Base-by-base conservation (phyloP, 2,329 filamentous ascomycete genomes). In the Cladosporium colombiae region DNA sequence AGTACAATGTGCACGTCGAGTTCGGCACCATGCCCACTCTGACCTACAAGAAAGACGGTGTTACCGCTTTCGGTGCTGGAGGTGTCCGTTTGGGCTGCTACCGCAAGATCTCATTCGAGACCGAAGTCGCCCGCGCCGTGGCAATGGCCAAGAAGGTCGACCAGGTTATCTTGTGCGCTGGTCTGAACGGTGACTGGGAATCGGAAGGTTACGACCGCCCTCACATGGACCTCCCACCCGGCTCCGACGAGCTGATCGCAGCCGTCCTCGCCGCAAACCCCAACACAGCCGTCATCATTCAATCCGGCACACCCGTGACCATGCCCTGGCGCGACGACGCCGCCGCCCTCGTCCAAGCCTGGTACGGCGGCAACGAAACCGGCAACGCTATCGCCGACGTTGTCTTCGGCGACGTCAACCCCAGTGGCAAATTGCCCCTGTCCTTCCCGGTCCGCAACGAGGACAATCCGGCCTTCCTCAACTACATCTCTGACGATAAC, bases 371-470 rank as follows among this genome's bases (percentile, higher is more conserved):
- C n/a, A 92, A 95, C 73, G 91, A 95, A 79, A 90, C 89, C 5
- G 92, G 91, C 6, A 92, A 93, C 73, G 89, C 88, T 13, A 89
- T 96, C 68, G 91, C 90, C 0, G 91, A 94, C 70, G 84, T 94
- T 1, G 81, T 94, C 0, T 91, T 91, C 69, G 90, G 91, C 57
- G 85, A 89, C 68, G 84, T 86, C 56, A 93, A 91, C 74, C 91
- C 91, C 0, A 89, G 86, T 67, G 91, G 88, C 16, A 93, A 93
- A 76, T 82, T 93, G 1, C 89, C 90, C 0, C 81, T 93, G 25
- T 89, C 89, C 0, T 92, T 91, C 77, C 90, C 90, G 3, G 83
- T 71, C 31, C 67, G 70, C 25, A 71, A 74, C 60, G 72, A 76
- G 62, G 75, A 77, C 70, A 88, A 89, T 31, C 89, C 89, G 1